A percentile compares a stretch with the other conserved stretches of the same genome.
phyloP scores from a whole-genome alignment of 1,284 basidiomycete genomes.

The Gomphus bonarii region DNA sequence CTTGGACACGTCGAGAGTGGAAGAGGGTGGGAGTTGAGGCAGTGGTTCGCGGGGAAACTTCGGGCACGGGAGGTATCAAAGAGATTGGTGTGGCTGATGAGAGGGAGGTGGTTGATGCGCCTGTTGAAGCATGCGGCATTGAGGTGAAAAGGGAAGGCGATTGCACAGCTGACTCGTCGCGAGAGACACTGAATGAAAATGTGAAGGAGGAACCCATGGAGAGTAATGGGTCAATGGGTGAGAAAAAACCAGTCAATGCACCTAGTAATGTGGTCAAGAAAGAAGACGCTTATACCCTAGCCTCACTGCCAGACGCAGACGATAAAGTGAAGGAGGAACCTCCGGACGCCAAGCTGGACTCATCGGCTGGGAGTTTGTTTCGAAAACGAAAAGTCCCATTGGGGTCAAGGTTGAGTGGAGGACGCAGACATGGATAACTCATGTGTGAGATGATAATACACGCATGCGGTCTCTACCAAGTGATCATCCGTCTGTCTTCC shows the following conservation, averaged over 20 bases:
- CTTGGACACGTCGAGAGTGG: constrained; percentile 31
- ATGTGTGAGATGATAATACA: too few species aligned
- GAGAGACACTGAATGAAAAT: background rate
- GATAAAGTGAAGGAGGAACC: constrained; percentile 13
- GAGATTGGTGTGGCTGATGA: background rate
- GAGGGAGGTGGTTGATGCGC: background rate
- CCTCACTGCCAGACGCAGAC: background rate
- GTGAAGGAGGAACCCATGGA: too few species aligned
- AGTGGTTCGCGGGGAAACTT: background rate
- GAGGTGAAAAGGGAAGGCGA: constrained; percentile 11
- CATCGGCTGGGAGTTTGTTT: constrained; percentile 19
- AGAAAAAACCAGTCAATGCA: background rate
- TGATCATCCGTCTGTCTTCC: too few species aligned
- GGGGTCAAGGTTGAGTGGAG: constrained; percentile 20
- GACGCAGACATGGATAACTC: constrained; percentile 18
- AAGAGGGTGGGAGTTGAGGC: constrained; percentile 22
- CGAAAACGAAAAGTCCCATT: constrained; percentile 32
- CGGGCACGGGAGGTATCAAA: background rate
- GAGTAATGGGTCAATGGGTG: too few species aligned
- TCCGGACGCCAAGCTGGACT: constrained; percentile 12
- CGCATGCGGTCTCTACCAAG: too few species aligned
- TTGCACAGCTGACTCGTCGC: constrained; percentile 6
- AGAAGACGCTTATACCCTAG: constrained; percentile 10
- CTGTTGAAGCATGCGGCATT: background rate
- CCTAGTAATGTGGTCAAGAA: constrained; percentile 10